Base-by-base conservation (phyloP, 805 yeast genomes). In the Jamesozyma spencerorum region DNA sequence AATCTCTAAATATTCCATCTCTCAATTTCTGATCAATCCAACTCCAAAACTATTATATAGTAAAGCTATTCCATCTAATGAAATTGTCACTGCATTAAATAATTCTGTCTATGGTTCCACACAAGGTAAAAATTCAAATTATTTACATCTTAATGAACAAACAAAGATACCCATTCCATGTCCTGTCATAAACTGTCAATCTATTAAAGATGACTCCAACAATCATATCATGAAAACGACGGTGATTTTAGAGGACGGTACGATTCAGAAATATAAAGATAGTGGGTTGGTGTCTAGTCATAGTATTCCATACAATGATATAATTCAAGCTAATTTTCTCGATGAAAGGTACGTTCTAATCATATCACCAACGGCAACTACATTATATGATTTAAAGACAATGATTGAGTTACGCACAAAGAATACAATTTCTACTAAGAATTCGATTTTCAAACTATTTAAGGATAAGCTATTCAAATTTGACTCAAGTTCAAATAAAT, bases 21-120 rank as follows among this genome's bases (percentile, higher is more conserved):
- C 60, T 13, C 62, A 62, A 41, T 62, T 57, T 42, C 42, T 61
- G 8, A 49, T 61, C 13, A 61, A 62, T 40, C 66, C 66, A 24
- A 58, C 65, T 2, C 66, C 66, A 15, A 62, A 55, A 37, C 43
- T 60, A n/a, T 47, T 57, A 3, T 53, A 51, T 27, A 58, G 55
- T 39, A 42, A 51, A 18, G 53, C 66, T 13, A 58, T 62, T 15
- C 63, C 65, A 20, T 57, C 65, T 4, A 60, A 63, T 3, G 55
- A 53, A 30, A 46, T 51, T 30, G 57, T 62, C 13, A 57, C 61
- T n/a, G 59, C 64, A 2, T 61, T 60, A 31, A 52, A 55, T 38
- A 34, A 39, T 22, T 40, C 39, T 4, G 42, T 43, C 3, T 46
- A 37, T 18, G 49, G 45, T 18, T 36, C 41, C 3, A 13, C 43